Conservation (phyloP, 352 stramenopile species). For the Pythium aphanidermatum region DNA sequence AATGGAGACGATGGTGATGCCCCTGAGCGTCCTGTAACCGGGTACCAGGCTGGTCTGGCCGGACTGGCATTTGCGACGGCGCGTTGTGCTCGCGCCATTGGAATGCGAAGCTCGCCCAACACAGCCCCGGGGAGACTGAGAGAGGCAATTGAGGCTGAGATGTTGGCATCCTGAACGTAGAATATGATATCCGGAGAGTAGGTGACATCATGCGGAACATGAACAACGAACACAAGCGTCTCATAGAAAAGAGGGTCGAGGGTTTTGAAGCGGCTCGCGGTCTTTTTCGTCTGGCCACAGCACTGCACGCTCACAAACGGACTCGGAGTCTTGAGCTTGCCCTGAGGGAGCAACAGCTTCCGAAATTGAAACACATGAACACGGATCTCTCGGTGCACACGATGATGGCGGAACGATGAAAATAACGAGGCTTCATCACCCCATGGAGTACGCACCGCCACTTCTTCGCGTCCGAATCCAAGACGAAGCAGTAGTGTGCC, state of each 20-base stretch:
- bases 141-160: conserved; percentile 21
- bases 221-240: conserved; percentile 50
- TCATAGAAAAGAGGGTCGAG: conserved; percentile 81
- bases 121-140: conserved; percentile 12
- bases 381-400: conserved; percentile 57
- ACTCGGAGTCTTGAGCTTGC: conserved; percentile 48
- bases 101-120: conserved; percentile 42
- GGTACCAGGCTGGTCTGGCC: conserved; percentile 47
- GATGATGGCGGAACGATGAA: conserved; percentile 34
- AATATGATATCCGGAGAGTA: conserved; percentile 72
- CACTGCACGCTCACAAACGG: conserved; percentile 78
- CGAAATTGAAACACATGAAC: conserved; percentile 84
- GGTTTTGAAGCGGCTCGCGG: conserved; percentile 37
- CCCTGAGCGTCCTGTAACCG: conserved; percentile 18
- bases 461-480: conserved; percentile 63
- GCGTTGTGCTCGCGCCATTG: conserved; percentile 38
- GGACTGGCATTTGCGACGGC: conserved; percentile 35
- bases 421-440: conserved; percentile 36
- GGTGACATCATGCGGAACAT: conserved; percentile 38
- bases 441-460: conserved; percentile 52
- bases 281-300: conserved; percentile 55
- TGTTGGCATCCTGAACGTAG: conserved; percentile 54
- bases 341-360: conserved; percentile 37
- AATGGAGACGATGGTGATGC: neutral
- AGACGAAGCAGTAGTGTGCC: conserved; percentile 47